Percentiles rank a stretch among this genome's conserved stretches.
Evolutionary conservation across 495 filamentous ascomycete genomes (phyloP).

Genomic region (Lasiosphaeria ovina): DNA sequence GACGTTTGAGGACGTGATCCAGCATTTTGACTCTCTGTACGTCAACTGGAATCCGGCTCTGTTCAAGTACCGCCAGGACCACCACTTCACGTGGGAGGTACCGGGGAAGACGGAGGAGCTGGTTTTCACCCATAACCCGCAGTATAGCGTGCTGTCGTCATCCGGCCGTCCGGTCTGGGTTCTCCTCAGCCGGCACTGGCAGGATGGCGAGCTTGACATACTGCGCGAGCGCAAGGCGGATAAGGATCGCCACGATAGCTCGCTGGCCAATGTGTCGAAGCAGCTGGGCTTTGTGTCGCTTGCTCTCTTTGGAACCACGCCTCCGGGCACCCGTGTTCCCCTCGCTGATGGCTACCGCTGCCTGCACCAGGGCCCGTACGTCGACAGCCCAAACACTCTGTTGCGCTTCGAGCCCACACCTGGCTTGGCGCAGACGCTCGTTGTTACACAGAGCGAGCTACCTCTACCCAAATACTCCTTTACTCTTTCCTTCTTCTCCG

Average conservation of each 20-base stretch:
- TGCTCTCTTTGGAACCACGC: conserved; percentile 64
- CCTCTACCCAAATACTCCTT: conserved; percentile 69
- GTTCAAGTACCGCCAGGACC: conserved; percentile 77
- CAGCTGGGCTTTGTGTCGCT: conserved; percentile 78
- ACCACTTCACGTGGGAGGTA: conserved; percentile 87
- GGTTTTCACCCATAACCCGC: conserved; percentile 76
- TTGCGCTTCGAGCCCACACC: conserved; percentile 65
- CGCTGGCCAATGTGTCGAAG: conserved; percentile 41
- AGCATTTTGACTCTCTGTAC: conserved; percentile 92
- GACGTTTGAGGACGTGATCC: conserved; percentile 74
- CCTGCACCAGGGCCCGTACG: conserved; percentile 69
- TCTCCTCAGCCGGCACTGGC: conserved; percentile 81
- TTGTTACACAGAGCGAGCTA: conserved; percentile 74
- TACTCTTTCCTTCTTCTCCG: conserved; percentile 78
- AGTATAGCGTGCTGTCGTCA: conserved; percentile 66
- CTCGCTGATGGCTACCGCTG: conserved; percentile 61
- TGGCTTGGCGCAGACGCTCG: conserved; percentile 66
- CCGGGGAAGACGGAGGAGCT: conserved; percentile 54
- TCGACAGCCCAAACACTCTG: conserved; percentile 90
- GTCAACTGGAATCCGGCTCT: conserved; percentile 94
- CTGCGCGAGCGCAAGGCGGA: conserved; percentile 30
- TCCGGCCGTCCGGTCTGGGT: conserved; percentile 71
- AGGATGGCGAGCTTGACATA: conserved; percentile 45
- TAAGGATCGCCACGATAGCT: conserved; percentile 16
- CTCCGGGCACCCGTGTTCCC: conserved; percentile 68